Evolutionary conservation across 2,329 filamentous ascomycete species (phyloP).

Genomic region (Nigrograna mackinnonii): DNA sequence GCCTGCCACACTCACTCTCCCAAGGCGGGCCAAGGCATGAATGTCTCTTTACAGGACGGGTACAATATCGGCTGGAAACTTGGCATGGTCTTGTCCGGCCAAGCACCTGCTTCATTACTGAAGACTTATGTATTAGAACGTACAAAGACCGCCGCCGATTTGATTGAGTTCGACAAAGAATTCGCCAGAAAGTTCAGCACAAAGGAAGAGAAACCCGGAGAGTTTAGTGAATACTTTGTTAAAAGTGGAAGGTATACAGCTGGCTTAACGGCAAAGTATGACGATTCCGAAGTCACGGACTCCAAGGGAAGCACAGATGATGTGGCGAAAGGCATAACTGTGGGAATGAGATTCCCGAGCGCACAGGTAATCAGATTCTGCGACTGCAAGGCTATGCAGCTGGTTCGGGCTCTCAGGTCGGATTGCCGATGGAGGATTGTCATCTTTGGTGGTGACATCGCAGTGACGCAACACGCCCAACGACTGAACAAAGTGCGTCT

Average conservation of each 20-base stretch:
- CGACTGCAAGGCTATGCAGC: conserved; percentile 61
- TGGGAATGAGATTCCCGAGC: conserved; percentile 56
- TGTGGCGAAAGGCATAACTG: conserved; percentile 41
- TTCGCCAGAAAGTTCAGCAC: conserved; percentile 59
- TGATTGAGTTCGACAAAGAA: conserved; percentile 64
- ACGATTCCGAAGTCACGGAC: conserved; percentile 52
- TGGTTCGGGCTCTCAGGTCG: conserved; percentile 53
- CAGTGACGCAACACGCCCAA: too few species aligned
- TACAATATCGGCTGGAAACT: conserved; percentile 64
- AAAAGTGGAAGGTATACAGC: conserved; percentile 63
- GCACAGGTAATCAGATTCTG: conserved; percentile 63
- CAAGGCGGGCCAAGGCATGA: conserved; percentile 71
- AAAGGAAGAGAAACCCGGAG: conserved; percentile 47
- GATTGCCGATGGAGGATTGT: conserved; percentile 57
- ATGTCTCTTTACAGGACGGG: conserved; percentile 62
- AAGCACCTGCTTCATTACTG: conserved; percentile 59
- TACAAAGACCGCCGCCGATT: conserved; percentile 46
- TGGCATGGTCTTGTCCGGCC: conserved; percentile 44
- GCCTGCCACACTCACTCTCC: conserved; percentile 72
- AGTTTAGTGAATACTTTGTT: conserved; percentile 62
- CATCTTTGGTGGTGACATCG: conserved; percentile 53
- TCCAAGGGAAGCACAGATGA: conserved; percentile 33
- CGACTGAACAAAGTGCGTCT: too few species aligned
- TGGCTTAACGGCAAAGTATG: conserved; percentile 61
- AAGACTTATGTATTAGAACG: conserved; percentile 67